Evolutionary conservation across 169 alveolate species (phyloP).

Genomic region (Sarcocystis neurona): DNA sequence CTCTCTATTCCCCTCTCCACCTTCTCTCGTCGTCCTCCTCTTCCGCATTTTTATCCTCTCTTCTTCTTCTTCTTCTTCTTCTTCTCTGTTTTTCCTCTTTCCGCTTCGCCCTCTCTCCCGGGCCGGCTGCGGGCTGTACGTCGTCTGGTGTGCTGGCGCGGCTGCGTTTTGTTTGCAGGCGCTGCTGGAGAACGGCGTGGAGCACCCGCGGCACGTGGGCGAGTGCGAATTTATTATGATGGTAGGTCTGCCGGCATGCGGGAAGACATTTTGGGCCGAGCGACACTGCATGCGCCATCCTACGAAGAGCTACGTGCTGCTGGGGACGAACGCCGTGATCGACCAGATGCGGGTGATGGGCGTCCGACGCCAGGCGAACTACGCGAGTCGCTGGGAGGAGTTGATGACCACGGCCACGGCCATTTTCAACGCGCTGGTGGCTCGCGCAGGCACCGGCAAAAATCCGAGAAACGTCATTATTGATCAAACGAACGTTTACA

Average conservation of each 20-base stretch:
- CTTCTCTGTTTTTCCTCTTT: neutral
- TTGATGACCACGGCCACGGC: slow-evolving; percentile 56
- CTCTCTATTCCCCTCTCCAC: too few species aligned
- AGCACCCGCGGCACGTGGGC: slow-evolving; percentile 38
- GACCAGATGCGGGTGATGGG: slow-evolving; percentile 63
- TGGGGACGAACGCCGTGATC: slow-evolving; percentile 56
- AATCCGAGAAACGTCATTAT: slow-evolving; percentile 50
- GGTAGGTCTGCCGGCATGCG: slow-evolving; percentile 58
- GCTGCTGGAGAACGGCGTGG: slow-evolving; percentile 44
- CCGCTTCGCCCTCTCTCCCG: neutral
- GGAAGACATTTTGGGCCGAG: slow-evolving; percentile 60
- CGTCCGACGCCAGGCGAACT: slow-evolving; percentile 34
- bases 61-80: neutral
- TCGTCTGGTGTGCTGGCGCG: neutral
- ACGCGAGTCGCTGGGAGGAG: slow-evolving; percentile 56
- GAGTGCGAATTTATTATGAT: slow-evolving; percentile 60
- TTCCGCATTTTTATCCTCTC: neutral
- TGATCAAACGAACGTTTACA: slow-evolving; percentile 54
- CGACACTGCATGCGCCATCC: slow-evolving; percentile 33
- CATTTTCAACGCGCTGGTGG: slow-evolving; percentile 45
- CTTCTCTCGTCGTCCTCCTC: neutral
- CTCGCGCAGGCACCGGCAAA: slow-evolving; percentile 23
- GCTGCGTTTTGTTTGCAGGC: neutral
- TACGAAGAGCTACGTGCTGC: slow-evolving; percentile 38
- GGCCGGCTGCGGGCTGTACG: neutral